Evolutionary conservation across 192 early-diverging fungal species (phyloP).

Genomic region (Podila clonocystis): DNA sequence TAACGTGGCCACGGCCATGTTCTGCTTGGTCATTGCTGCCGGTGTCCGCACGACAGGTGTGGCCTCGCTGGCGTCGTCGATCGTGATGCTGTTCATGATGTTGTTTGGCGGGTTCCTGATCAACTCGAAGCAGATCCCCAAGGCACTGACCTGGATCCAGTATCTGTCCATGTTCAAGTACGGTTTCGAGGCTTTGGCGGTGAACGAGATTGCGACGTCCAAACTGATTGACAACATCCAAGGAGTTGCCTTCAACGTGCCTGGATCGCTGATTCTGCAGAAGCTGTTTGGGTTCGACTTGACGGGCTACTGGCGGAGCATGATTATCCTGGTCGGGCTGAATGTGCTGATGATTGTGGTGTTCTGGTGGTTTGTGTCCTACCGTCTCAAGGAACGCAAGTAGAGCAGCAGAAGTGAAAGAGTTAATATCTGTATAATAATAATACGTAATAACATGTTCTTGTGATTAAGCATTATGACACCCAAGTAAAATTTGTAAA

Average conservation of each 20-base stretch:
- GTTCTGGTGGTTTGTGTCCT: conserved; percentile 33
- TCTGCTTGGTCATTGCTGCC: conserved; percentile 67
- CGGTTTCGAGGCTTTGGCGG: conserved; percentile 77
- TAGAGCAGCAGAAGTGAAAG: conserved; percentile 10
- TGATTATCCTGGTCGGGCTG: conserved; percentile 39
- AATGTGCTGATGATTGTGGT: conserved; percentile 25
- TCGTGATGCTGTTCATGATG: conserved; percentile 81
- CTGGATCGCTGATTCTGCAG: conserved; percentile 50
- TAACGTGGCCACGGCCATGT: conserved; percentile 65
- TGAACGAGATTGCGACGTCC: conserved; percentile 60
- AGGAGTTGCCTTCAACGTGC: conserved; percentile 38
- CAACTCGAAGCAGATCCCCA: conserved; percentile 74
- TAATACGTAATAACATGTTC: too few relatives aligned
- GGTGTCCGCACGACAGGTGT: conserved; percentile 66
- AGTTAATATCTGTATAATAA: not conserved
- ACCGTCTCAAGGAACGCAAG: conserved; percentile 50
- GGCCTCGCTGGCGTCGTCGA: conserved; percentile 67
- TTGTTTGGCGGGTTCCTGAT: conserved; percentile 80
- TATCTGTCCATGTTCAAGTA: conserved; percentile 79
- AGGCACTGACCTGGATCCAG: conserved; percentile 70
- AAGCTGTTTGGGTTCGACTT: conserved; percentile 55
- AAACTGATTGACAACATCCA: conserved; percentile 42
- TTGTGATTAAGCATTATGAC: too few relatives aligned
- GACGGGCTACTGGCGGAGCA: conserved; percentile 32
- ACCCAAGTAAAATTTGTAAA: too few relatives aligned